phyloP scores from a whole-genome alignment of 345 rosid genomes.

The Streptanthus diversifolius region DNA sequence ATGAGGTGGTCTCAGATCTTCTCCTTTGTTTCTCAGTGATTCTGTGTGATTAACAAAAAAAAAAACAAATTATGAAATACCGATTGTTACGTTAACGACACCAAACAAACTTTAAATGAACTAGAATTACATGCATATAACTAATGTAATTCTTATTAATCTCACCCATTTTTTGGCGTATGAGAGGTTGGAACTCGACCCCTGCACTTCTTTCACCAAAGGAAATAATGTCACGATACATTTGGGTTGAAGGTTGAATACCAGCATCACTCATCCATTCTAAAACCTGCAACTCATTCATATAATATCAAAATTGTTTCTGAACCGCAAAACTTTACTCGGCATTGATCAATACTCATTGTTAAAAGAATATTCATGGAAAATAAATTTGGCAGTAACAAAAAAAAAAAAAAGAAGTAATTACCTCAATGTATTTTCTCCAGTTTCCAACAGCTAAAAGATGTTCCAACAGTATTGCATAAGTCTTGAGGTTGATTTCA shows the following conservation, averaged over 20 bases:
- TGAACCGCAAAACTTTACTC: neutral
- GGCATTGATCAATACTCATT: neutral
- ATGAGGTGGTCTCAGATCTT: neutral
- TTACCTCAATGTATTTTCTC: slow-evolving; percentile 96
- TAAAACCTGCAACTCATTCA: slow-evolving; percentile 53
- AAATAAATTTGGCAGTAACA: neutral
- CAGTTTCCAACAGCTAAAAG: slow-evolving; percentile 78
- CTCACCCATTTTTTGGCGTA: slow-evolving; percentile 64
- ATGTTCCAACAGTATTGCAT: slow-evolving; percentile 60
- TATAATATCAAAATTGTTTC: neutral
- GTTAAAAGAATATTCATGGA: neutral
- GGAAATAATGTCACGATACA: slow-evolving; percentile 59
- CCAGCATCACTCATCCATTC: slow-evolving; percentile 85
- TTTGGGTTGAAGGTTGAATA: slow-evolving; percentile 59
- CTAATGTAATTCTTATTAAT: neutral
- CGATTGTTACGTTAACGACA: neutral
- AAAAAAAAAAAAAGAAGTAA: neutral
- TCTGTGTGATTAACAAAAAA: neutral
- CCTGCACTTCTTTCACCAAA: slow-evolving; percentile 69
- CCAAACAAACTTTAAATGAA: neutral
- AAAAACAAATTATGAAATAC: too few relatives aligned
- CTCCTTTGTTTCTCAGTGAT: slow-evolving; percentile 25
- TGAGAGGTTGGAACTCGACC: slow-evolving; percentile 49
- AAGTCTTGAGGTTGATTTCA: slow-evolving; percentile 55
- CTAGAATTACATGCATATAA: neutral